Conservation (phyloP, 139 green algal genomes). For the Chlorella sp. region DNA sequence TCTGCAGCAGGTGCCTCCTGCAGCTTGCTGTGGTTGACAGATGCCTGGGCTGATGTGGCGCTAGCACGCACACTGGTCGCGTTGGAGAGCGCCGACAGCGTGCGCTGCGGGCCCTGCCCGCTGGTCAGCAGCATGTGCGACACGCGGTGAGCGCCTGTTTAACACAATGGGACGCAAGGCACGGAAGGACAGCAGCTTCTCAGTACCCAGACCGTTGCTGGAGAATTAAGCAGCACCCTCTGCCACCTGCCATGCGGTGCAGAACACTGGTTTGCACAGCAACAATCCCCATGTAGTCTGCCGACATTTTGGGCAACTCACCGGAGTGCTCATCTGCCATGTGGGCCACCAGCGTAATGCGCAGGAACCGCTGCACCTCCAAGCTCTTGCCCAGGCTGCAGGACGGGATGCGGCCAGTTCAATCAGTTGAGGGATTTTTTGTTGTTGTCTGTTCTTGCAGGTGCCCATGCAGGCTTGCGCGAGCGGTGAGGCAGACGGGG, state of each 20-base stretch:
- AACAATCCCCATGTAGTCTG: too few relatives aligned
- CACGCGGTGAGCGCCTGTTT: conserved; percentile 32
- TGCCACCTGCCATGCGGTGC: too few relatives aligned
- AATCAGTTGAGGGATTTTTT: too few relatives aligned
- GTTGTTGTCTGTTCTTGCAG: background rate
- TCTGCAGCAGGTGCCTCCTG: background rate
- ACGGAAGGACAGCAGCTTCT: background rate
- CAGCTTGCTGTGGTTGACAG: background rate
- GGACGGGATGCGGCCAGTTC: background rate
- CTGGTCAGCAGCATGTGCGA: conserved; percentile 46
- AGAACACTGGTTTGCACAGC: too few relatives aligned
- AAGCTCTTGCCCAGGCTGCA: conserved; percentile 39
- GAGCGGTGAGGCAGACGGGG: too few relatives aligned
- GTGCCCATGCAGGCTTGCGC: background rate
- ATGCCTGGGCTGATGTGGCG: background rate
- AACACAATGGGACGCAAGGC: background rate
- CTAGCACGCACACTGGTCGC: background rate
- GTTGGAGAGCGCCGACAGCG: background rate
- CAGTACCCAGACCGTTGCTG: background rate
- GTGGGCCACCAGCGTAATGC: conserved; percentile 57
- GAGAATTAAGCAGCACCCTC: background rate
- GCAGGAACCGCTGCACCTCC: conserved; percentile 52
- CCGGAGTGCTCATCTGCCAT: conserved; percentile 8
- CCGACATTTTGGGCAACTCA: background rate
- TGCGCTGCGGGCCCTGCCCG: background rate